Base-by-base conservation (phyloP, 768 basidiomycete species). In the Sporobolomyces roseus region DNA sequence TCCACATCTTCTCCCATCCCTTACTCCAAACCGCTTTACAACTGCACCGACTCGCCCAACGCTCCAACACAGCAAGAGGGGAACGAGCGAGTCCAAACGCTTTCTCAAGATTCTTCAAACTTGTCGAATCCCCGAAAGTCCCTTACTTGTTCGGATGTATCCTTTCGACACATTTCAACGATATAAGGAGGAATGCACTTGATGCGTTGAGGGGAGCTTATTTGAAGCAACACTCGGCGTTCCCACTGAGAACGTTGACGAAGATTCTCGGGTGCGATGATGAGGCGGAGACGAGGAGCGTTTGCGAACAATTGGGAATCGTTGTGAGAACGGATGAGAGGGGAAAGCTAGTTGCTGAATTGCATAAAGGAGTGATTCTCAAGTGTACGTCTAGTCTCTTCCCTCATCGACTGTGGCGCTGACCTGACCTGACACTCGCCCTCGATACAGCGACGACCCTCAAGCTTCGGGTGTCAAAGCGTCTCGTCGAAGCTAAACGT, bases 111-210 rank as follows among this genome's bases (percentile, higher is more conserved):
- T 85, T 69, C 86, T 93, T 73, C 86, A 88, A 86, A 65, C 83
- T 87, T 49, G 83, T 88, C 72, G 86, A 86, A 48, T 85, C 83
- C 60, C 79, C 81, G 2, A 79, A 86, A 19, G 89, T 91, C 84
- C 88, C 91, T 3, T 96, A 88, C 75, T 85, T 98, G 30, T 85
- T 96, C 30, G 91, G 89, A 0, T 96, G 92, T 76, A 84, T 97
- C 53, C 81, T 93, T 50, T 90, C 94, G 77, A 80, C 87, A n/a
- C 82, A 91, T 53, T 93, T 98, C 76, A 87, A 88, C 61, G 80
- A 80, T 30, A 74, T 83, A 4, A 66, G 82, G 27, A 73, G 72
- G 46, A 78, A 77, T 35, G 80, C 77, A 0, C 41, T 81, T 27
- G 83, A 85, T 74, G 88, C 88, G 50, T 85, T 90, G 6, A 85